phyloP scores from a whole-genome alignment of 768 basidiomycete species.

The Sarcomyxa edulis region DNA sequence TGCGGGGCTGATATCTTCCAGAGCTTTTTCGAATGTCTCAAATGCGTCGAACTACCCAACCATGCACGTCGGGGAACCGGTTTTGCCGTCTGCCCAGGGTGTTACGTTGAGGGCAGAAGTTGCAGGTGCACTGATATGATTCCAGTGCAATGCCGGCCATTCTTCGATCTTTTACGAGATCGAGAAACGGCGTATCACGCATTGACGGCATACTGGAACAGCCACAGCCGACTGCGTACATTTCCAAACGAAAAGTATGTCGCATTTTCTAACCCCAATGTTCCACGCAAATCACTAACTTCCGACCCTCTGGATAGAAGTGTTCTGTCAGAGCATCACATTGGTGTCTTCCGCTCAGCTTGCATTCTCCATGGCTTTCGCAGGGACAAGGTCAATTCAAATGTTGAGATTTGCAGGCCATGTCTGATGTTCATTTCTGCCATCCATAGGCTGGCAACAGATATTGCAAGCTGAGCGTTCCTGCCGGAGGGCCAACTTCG shows the following conservation, averaged over 20 bases:
- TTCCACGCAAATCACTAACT: not conserved
- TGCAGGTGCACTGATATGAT: constrained; percentile 60
- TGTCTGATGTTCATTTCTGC: not conserved
- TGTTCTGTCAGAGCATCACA: constrained; percentile 14
- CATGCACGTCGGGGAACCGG: constrained; percentile 28
- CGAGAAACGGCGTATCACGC: constrained; percentile 27
- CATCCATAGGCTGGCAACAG: constrained; percentile 6
- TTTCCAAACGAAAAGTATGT: not conserved
- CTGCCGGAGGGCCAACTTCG: constrained; percentile 5
- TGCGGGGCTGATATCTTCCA: constrained; percentile 81
- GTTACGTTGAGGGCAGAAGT: constrained; percentile 75
- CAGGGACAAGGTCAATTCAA: not conserved
- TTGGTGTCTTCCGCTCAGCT: constrained; percentile 28
- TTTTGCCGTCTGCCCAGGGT: constrained; percentile 58
- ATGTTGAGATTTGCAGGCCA: constrained; percentile 4
- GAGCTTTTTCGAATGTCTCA: constrained; percentile 68
- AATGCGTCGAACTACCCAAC: constrained; percentile 27
- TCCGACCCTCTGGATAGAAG: too few species aligned
- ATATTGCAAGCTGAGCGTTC: constrained; percentile 9
- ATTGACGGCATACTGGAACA: constrained; percentile 4
- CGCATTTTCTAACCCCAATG: not conserved
- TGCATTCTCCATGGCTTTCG: constrained; percentile 29
- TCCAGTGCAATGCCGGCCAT: constrained; percentile 52
- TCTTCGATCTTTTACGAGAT: constrained; percentile 36
- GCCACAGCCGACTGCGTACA: not conserved